Evolutionary conservation across 2,329 filamentous ascomycete species (phyloP), one percentile per base, ranked within the genome.

Genomic region (Colletotrichum musae): DNA sequence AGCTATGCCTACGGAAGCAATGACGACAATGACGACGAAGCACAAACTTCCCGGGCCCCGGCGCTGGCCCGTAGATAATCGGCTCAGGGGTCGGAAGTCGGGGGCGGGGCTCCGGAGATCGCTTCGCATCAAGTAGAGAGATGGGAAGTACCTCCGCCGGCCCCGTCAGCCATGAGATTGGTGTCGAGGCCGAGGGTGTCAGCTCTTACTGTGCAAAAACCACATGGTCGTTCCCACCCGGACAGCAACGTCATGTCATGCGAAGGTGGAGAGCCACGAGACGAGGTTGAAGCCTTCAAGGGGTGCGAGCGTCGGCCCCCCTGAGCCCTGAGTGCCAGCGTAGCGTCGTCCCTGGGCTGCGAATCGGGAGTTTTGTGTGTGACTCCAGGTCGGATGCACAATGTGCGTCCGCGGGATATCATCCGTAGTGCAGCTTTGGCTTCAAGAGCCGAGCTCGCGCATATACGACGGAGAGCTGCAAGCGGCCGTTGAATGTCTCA

Each of bases 71-170:
- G 48, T 59, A 39, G 24, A 9, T 36, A 43, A 59, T 68, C 54
- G 65, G 24, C 53, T 24, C 61, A 47, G 43, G 54, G 53, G 43
- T 58, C 50, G 66, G 61, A 43, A 59, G 61, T 65, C 54, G 53
- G 41, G 53, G 41, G 62, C 28, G 61, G 61, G 66, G 48, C 54
- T 54, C 61, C 48, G 65, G 21, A 51, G 28, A 45, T 59, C 54
- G 65, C 61, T 68, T 68, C 61, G 61, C 61, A 48, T 65, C 65
- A 59, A 24, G 41, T 64, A 64, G 24, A 65, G 21, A 28, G 51
- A 13, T 58, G 47, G 59, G 64, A 57, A 58, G 51, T 51, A 57
- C 52, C 51, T 21, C 50, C 47, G 45, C 6, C 32, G 28, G 16
- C 24, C 50, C n/a, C 15, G 39, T 47, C 59, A 64, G 52, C 12